Base-by-base conservation (phyloP, 305 asterid species). In the Ilex paraguariensis region DNA sequence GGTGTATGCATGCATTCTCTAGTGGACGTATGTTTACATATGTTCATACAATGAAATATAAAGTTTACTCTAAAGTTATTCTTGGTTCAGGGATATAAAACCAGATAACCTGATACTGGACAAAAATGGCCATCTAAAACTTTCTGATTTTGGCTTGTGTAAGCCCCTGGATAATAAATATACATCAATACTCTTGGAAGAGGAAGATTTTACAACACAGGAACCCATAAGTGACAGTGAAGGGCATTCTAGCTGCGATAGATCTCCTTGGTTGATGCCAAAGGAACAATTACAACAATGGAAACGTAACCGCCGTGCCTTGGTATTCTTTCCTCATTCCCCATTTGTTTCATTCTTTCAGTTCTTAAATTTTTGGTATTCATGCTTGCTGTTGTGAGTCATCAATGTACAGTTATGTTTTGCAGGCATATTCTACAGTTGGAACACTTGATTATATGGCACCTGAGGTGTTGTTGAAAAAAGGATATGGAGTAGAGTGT, bases 361-460 rank as follows among this genome's bases (percentile, higher is more conserved):
- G 11, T 13, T 8, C 42, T 36, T 36, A 36, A 36, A 36, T 36
- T 36, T 36, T 36, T 36, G 9, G 42, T 36, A 36, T 3, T 46
- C 15, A 46, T 3, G 28, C 28, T 21, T 21, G 28, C 28, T 21
- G 28, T 13, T 46, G 15, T 46, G 52, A 46, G 52, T 46, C 3
- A 46, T 46, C 15, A 13, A 13, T 46, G 52, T 46, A 46, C 52
- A 13, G 10, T 12, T 36, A 46, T 46, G 13, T 46, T 7, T 42
- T 67, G 68, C 77, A 92, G 98, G 98, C 98, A 59, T 92, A 84
- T 62, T 92, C 98, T 61, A 92, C 98, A 2, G 98, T 92, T 1
- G 98, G 98, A 73, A 92, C 98, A 54, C 95, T 89, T 48, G 98
- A 92, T 75, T 92, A 92, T 66, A 92, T 92, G 98, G 98, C 98